These are phyloP conservation scores for Aegilops longissima DNA, from an alignment of 176 grass and related monocot species.

Conservation along the genomic window DNA sequence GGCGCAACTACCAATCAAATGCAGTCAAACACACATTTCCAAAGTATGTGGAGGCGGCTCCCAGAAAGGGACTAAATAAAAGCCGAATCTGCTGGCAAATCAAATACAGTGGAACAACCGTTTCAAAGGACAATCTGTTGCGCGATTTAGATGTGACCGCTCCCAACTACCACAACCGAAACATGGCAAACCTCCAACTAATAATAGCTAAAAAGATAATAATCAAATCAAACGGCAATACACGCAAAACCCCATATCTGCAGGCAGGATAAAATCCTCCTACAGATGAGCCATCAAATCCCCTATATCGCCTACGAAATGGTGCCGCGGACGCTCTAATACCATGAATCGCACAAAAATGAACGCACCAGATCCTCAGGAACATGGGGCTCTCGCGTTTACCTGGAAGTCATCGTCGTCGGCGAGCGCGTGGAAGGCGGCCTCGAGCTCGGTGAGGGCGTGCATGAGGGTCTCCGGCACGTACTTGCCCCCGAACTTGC, in stretches of 20 bases:
- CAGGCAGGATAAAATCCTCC: not conserved
- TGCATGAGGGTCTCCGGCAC: constrained; percentile 96
- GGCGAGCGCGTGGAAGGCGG: constrained; percentile 67
- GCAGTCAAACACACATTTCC: not conserved
- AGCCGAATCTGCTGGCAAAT: not conserved
- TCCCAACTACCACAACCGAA: not conserved
- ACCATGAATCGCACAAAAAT: not conserved
- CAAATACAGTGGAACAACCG: not conserved
- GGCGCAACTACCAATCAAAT: not conserved
- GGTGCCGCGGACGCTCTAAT: not conserved
- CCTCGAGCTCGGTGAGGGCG: constrained; percentile 81
- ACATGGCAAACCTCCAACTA: not conserved
- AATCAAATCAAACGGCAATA: not conserved
- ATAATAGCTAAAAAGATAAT: not conserved
- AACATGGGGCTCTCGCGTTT: not conserved
- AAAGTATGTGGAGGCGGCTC: not conserved
- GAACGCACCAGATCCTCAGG: not conserved
- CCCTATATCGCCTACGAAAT: not conserved
- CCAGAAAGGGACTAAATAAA: not conserved
- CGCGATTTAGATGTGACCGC: not conserved
- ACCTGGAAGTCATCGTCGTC: constrained; percentile 82
- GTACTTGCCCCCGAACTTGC: constrained; percentile 93
- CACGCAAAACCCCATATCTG: not conserved
- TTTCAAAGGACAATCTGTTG: not conserved
- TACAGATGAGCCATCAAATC: not conserved